Evolutionary conservation across 164 flowering plant species (phyloP).

Genomic region (Warburgia ugandensis): DNA sequence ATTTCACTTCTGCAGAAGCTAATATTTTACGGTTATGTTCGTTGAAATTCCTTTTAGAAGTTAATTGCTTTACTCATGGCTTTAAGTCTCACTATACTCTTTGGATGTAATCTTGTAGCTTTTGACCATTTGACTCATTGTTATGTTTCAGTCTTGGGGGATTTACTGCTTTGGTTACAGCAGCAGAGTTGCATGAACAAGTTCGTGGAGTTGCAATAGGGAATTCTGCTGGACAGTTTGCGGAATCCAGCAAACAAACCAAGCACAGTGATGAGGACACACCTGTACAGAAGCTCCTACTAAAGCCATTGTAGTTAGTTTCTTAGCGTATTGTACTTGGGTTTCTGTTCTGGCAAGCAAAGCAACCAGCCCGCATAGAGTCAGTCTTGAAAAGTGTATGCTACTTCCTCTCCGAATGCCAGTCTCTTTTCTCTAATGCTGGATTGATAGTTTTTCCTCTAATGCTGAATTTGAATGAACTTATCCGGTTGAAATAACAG

Average conservation of each 20-base stretch:
- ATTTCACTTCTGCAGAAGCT: too few relatives aligned
- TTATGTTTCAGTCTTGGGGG: conserved; percentile 83
- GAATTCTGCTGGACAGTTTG: conserved; percentile 93
- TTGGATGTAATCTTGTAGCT: neutral
- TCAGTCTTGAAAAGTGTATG: conserved; percentile 90
- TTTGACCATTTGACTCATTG: conserved; percentile 4
- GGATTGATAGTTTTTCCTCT: too few relatives aligned
- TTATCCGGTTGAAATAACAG: too few relatives aligned
- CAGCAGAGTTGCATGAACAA: conserved; percentile 62
- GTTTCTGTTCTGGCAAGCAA: conserved; percentile 92
- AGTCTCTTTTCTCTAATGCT: neutral
- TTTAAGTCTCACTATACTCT: too few relatives aligned
- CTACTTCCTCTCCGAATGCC: neutral
- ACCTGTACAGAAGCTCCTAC: conserved; percentile 36
- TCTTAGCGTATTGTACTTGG: conserved; percentile 85
- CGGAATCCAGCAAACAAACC: conserved; percentile 31
- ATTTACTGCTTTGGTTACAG: conserved; percentile 79
- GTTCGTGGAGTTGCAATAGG: conserved; percentile 69
- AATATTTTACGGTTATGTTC: too few relatives aligned
- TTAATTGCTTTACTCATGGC: too few relatives aligned
- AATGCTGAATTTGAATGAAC: too few relatives aligned
- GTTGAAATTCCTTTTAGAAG: too few relatives aligned
- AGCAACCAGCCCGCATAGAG: conserved; percentile 79
- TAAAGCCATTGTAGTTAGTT: conserved; percentile 76
- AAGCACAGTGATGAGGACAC: conserved; percentile 34